Conservation (phyloP, 106 monocot species). For the Platanthera zijinensis region DNA sequence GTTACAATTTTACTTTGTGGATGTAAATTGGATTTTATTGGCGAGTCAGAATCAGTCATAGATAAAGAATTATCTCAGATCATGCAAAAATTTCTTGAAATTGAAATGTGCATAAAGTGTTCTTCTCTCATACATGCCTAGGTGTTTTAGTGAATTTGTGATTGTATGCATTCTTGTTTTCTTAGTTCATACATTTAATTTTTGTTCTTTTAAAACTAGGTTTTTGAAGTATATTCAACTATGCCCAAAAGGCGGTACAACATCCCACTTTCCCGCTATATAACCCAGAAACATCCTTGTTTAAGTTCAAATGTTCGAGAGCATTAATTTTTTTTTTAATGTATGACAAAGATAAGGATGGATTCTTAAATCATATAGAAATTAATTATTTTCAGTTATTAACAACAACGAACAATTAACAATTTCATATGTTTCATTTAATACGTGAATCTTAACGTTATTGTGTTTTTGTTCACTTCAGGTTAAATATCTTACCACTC, state of each 20-base stretch:
- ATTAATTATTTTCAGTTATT: slow-evolving; percentile 97
- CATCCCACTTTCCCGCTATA: slow-evolving; percentile 89
- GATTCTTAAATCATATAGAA: slow-evolving; percentile 77
- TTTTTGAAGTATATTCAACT: slow-evolving; percentile 86
- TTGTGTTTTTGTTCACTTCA: slow-evolving; percentile 7
- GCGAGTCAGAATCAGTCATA: slow-evolving; percentile 73
- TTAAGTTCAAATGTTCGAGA: slow-evolving; percentile 72
- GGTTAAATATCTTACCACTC: slow-evolving; percentile 94
- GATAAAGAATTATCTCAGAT: slow-evolving; percentile 91
- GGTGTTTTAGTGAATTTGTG: slow-evolving; percentile 19
- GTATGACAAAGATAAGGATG: slow-evolving; percentile 85
- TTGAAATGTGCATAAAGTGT: slow-evolving; percentile 92
- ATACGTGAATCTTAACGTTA: background rate
- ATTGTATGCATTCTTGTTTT: background rate
- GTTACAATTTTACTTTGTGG: slow-evolving; percentile 86
- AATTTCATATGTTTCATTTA: background rate
- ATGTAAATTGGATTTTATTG: slow-evolving; percentile 83
- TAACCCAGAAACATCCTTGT: slow-evolving; percentile 83
- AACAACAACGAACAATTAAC: no score
- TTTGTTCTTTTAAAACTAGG: slow-evolving; percentile 21
- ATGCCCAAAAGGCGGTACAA: slow-evolving; percentile 93
- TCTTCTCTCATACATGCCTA: slow-evolving; percentile 88
- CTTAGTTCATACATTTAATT: background rate
- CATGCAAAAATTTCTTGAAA: slow-evolving; percentile 92
- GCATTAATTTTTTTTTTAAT: slow-evolving; percentile 89